Evolutionary conservation across 169 alveolate species (phyloP), one percentile per base, ranked within the genome.

Genomic region (Plasmodium malariae): DNA sequence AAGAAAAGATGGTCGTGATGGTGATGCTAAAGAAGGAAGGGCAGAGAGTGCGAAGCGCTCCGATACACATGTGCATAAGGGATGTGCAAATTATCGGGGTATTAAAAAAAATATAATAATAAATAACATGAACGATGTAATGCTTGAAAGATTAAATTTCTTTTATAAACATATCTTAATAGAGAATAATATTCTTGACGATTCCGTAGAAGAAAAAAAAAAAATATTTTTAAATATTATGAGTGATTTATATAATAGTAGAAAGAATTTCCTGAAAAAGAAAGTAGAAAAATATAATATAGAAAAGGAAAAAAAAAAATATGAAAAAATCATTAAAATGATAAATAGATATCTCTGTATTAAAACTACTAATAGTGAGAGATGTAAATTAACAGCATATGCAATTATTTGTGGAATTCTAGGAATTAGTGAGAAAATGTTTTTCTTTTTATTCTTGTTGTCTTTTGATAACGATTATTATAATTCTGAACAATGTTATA

Each of bases 381-480:
- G 91, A 17, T 83, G 91, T 28, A 65, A 83, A 26, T 65, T 83
- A 83, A 83, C 91, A 21, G 91, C 91, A 0, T 83, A 83, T 83
- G 91, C 85, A 45, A 83, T 83, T 40, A 83, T 83, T 51, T 83
- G 91, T 83, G 91, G 91, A 6, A 83, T 83, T 32, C 28, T 83
- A 14, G 91, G 91, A 2, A 67, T 83, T 9, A 83, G 72, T 49
- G 62, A 83, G 67, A 67, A 83, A 3, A 83, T 83, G 69, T 83
- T 49, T 83, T 67, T 83, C 17, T 67, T 65, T 21, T 67, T 80
- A 51, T 67, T 83, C 21, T 28, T 59, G 17, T 40, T 76, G 0
- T 76, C 74, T 1, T 76, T 76, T 17, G 51, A 62, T 60, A 76
- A 34, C 43, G 74, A 60, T 28, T 12, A 26, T 49, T 4, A 48